A percentile compares a stretch with the other conserved stretches of the same genome.
These are phyloP conservation scores for Xylaria sp. DNA, from an alignment of 2,329 filamentous ascomycete genomes.

Conservation along the genomic window DNA sequence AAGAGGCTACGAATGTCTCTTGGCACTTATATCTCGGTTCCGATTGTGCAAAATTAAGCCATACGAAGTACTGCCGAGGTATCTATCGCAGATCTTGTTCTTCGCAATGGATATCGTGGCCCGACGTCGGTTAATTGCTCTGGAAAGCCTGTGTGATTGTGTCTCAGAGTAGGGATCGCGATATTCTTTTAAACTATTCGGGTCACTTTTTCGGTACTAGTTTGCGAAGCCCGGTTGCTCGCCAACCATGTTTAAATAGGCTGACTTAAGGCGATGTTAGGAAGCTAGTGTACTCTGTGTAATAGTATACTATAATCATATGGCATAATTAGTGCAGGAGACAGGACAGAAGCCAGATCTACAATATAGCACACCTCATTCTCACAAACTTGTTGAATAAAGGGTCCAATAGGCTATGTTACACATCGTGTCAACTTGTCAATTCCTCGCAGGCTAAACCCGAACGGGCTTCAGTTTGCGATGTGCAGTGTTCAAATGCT, in stretches of 20 bases:
- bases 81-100: background rate
- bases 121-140: too few species aligned
- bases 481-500: background rate
- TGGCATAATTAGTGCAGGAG: background rate
- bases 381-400: background rate
- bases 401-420: background rate
- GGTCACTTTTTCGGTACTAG: slow-evolving; percentile 23
- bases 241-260: too few species aligned
- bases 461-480: slow-evolving; percentile 25
- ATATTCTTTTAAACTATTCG: background rate
- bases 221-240: slow-evolving; percentile 23
- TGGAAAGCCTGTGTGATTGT: background rate
- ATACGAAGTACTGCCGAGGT: background rate
- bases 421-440: background rate
- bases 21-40: background rate
- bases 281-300: background rate
- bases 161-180: background rate
- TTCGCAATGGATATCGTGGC: background rate
- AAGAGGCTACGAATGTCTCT: background rate
- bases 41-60: background rate
- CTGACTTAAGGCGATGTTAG: background rate
- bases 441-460: slow-evolving; percentile 34
- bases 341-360: background rate
- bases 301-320: background rate
- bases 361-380: background rate